Evolutionary conservation across 2,329 filamentous ascomycete genomes (phyloP).

Genomic region (Mycosphaerelloides madeirae): DNA sequence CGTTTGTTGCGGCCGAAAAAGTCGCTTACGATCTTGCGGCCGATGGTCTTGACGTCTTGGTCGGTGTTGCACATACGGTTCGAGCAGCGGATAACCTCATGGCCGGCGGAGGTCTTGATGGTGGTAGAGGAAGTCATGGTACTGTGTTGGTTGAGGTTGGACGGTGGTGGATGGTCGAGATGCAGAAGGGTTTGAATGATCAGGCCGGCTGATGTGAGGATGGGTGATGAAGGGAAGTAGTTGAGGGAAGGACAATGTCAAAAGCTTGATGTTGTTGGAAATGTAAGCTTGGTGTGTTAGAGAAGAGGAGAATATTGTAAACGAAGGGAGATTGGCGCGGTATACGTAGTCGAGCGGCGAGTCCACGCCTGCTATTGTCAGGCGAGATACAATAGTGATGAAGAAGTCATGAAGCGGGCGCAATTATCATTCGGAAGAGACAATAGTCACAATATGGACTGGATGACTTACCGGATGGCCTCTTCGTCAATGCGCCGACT

Average conservation of each 20-base stretch:
- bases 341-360: background rate
- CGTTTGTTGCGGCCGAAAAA: constrained; percentile 80
- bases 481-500: too few relatives aligned
- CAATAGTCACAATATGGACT: too few relatives aligned
- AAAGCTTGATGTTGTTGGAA: background rate
- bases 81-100: constrained; percentile 5
- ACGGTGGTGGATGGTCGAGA: too few relatives aligned
- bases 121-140: background rate
- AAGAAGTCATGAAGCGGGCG: background rate
- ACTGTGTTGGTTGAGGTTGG: background rate
- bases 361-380: constrained; percentile 2
- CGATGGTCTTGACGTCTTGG: constrained; percentile 2
- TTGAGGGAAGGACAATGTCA: background rate
- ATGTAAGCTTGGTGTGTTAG: background rate
- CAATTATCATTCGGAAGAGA: background rate
- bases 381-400: background rate
- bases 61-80: constrained; percentile 15
- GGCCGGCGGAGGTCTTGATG: background rate
- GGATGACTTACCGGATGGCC: too few relatives aligned
- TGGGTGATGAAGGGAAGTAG: too few relatives aligned
- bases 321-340: too few relatives aligned
- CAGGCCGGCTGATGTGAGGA: too few relatives aligned
- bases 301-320: background rate
- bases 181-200: too few relatives aligned
- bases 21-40: constrained; percentile 72